Conservation (phyloP, 2,329 filamentous ascomycete genomes). For the Escovopsis sp. region DNA sequence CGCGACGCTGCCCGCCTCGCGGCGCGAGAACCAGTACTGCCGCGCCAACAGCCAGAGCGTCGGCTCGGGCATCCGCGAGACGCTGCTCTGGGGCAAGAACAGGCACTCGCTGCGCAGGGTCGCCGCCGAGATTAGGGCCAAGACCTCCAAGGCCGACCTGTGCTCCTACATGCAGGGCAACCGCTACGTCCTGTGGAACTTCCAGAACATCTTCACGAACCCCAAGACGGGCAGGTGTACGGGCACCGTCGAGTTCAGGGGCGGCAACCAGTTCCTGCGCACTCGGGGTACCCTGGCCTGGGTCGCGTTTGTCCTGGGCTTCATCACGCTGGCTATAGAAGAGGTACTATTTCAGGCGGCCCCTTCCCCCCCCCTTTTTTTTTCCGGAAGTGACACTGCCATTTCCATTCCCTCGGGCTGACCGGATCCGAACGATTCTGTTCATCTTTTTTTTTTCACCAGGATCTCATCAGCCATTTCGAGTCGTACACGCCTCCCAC, state of each 20-base stretch:
- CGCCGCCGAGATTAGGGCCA: constrained; percentile 15
- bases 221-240: constrained; percentile 22
- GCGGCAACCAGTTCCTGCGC: constrained; percentile 24
- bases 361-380: neutral
- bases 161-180: constrained; percentile 24
- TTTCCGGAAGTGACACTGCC: neutral
- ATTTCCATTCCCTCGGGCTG: neutral
- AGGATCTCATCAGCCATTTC: constrained; percentile 20
- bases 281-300: constrained; percentile 23
- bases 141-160: constrained; percentile 15
- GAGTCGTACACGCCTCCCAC: constrained; percentile 12
- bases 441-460: neutral
- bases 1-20: constrained; percentile 17
- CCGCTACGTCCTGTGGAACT: constrained; percentile 26
- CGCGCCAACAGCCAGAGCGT: constrained; percentile 17
- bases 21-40: constrained; percentile 23
- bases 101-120: constrained; percentile 13
- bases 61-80: constrained; percentile 16
- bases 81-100: constrained; percentile 16
- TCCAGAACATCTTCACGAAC: constrained; percentile 23
- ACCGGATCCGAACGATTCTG: neutral
- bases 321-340: constrained; percentile 21
- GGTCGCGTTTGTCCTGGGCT: constrained; percentile 25
- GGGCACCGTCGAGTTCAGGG: constrained; percentile 25
- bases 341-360: constrained; percentile 15